Base-by-base conservation (phyloP, 2,329 filamentous ascomycete genomes). In the Alternaria panax region DNA sequence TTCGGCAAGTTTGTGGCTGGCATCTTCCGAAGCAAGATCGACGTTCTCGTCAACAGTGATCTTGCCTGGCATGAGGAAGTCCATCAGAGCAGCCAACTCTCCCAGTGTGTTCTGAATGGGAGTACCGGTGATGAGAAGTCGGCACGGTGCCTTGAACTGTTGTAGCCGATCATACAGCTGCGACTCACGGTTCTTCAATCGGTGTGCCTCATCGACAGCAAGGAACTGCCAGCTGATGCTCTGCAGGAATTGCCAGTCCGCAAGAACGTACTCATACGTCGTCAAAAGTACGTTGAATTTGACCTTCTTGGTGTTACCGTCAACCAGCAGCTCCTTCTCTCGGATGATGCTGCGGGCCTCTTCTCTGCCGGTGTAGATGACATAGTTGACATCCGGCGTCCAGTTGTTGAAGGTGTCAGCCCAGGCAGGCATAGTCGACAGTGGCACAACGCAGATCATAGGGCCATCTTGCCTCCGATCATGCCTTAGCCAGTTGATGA, bases 211-310 rank as follows among this genome's bases (percentile, higher is more conserved):
- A 69, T 99, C 95, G 43, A 99, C 92, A 36, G 92, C 93, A 75
- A 99, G 88, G 57, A 95, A 95, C 76, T 99, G 95, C 94, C 95
- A 99, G 77, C 97, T 97, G 79, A 99, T 92, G 63, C 91, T 89
- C 59, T 90, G 90, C 36, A 99, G 81, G 73, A 97, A 96, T 36
- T 90, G 83, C 63, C 91, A 89, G 75, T 99, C 95, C 57, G 89
- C 87, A 47, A 97, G 85, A 57, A 97, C 95, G 76, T 96, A 98
- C 79, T 99, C 95, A 75, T 99, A 99, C 0, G 95, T 98, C 1
- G 95, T 99, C 60, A 99, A 87, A 32, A 99, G 85, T n/a, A 97
- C 93, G 71, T 99, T 95, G 84, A 99, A 99, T 77, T 96, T 97
- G 62, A 92, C 90, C 76, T 93, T 93, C 77, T 90, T 92, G 2